Conservation (phyloP, 441 rosid species). For the Flueggea neowawraea region DNA sequence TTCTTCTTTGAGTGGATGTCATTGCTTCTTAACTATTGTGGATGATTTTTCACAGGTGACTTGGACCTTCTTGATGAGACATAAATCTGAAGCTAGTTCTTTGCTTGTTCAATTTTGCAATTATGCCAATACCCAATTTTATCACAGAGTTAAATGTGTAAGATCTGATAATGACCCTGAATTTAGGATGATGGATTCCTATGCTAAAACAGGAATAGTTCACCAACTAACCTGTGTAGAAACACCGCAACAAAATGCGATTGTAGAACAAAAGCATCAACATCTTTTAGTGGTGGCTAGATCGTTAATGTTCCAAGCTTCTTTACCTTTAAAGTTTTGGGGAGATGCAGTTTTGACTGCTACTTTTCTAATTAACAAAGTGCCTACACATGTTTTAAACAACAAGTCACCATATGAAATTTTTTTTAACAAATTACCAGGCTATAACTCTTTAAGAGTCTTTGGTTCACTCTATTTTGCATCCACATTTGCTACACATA, state of each 20-base stretch:
- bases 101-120: neutral
- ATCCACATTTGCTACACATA: no score
- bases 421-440: no score
- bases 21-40: neutral
- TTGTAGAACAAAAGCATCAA: neutral
- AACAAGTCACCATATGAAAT: no score
- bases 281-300: neutral
- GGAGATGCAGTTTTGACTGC: neutral
- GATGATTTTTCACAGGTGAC: neutral
- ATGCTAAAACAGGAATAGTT: neutral
- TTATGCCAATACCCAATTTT: neutral
- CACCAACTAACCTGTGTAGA: neutral
- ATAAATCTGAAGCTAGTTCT: neutral
- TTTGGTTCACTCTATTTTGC: no score
- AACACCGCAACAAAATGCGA: slow-evolving; percentile 1
- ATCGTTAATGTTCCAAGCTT: neutral
- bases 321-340: neutral
- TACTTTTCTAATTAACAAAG: no score
- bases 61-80: neutral
- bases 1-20: neutral
- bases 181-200: neutral
- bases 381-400: no score
- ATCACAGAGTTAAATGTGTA: neutral
- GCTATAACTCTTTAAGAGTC: no score
- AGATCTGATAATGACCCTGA: neutral